Evolutionary conservation across 441 rosid genomes (phyloP).

Genomic region (Raphanus hybrid): DNA sequence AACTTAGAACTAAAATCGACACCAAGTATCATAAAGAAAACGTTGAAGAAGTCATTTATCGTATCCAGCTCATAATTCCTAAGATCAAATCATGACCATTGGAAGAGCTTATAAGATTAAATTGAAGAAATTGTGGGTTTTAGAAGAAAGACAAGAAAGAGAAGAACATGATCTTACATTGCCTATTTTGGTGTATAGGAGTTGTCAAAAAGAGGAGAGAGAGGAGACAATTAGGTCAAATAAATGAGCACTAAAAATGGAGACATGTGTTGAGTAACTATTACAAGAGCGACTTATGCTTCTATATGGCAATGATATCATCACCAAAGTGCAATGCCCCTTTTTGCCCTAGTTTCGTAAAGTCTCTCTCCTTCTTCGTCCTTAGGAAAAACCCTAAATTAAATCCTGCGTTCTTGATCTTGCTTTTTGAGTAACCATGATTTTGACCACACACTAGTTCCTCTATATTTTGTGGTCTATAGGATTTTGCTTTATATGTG

Average conservation of each 20-base stretch:
- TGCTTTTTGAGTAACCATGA: constrained; percentile 48
- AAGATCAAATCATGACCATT: constrained; percentile 37
- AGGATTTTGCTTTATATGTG: constrained; percentile 43
- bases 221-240: constrained; percentile 29
- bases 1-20: constrained; percentile 29
- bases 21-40: constrained; percentile 17
- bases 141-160: constrained; percentile 40
- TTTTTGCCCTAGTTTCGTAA: constrained; percentile 42
- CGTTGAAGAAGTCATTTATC: constrained; percentile 32
- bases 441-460: constrained; percentile 44
- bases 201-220: constrained; percentile 33
- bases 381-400: constrained; percentile 43
- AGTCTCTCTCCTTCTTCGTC: constrained; percentile 40
- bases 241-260: constrained; percentile 35
- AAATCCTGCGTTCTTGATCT: constrained; percentile 36
- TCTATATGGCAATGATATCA: constrained; percentile 36
- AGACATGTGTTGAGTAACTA: constrained; percentile 47
- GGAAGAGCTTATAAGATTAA: not conserved
- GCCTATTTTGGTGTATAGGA: constrained; percentile 43
- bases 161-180: constrained; percentile 32
- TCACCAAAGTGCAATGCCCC: constrained; percentile 30
- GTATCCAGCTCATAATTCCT: constrained; percentile 30
- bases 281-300: constrained; percentile 47
- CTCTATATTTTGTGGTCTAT: constrained; percentile 39
- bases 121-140: constrained; percentile 28